Conservation (phyloP, 352 stramenopile genomes). For the Aphanomyces astaci region DNA sequence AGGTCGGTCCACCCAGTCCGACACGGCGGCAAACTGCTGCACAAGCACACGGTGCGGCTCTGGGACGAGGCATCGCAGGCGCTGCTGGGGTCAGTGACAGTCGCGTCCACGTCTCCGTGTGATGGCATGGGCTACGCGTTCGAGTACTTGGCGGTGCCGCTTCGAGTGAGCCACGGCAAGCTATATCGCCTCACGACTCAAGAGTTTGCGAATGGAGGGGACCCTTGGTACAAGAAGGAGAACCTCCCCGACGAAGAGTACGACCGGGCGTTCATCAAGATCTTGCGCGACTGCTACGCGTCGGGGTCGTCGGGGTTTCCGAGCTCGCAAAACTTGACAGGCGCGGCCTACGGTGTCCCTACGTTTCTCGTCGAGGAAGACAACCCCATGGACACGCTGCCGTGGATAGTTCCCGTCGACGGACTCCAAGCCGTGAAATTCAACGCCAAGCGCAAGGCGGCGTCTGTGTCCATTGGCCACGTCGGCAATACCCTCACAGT, state of each 20-base stretch:
- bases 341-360: conserved; percentile 74
- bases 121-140: conserved; percentile 69
- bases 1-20: conserved; percentile 64
- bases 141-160: conserved; percentile 43
- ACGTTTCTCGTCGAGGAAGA: conserved; percentile 80
- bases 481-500: conserved; percentile 55
- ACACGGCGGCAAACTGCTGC: conserved; percentile 52
- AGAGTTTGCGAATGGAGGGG: conserved; percentile 78
- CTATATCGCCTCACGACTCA: conserved; percentile 82
- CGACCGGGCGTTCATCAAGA: conserved; percentile 78
- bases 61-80: conserved; percentile 77
- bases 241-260: conserved; percentile 83
- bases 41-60: conserved; percentile 66
- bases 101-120: conserved; percentile 55
- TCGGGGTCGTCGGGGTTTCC: conserved; percentile 74
- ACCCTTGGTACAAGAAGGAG: conserved; percentile 87
- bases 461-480: conserved; percentile 60
- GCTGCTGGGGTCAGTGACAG: conserved; percentile 52
- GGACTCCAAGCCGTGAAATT: conserved; percentile 54
- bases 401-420: conserved; percentile 50
- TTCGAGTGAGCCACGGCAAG: conserved; percentile 70
- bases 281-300: conserved; percentile 78
- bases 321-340: conserved; percentile 80
- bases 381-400: conserved; percentile 50
- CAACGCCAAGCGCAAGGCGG: conserved; percentile 49